phyloP scores from a whole-genome alignment of 176 grass and related monocot genomes.

The Cymbopogon citratus region DNA sequence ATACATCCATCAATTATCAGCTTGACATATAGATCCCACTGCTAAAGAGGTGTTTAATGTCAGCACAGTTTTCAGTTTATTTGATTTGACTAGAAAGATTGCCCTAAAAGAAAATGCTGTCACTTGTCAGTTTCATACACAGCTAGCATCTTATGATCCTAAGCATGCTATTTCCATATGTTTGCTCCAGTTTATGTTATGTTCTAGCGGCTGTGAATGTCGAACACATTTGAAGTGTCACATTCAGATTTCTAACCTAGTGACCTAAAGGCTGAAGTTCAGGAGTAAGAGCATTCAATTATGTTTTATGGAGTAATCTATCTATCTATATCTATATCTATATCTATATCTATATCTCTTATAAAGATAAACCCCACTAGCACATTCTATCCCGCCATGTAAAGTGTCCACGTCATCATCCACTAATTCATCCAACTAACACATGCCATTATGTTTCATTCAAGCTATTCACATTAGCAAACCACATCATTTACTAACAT shows the following conservation, averaged over 20 bases:
- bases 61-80: not conserved
- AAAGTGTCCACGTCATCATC: no score
- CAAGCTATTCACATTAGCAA: no score
- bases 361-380: no score
- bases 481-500: no score
- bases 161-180: not conserved
- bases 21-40: not conserved
- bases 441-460: no score
- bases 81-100: not conserved
- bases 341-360: no score
- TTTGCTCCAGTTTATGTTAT: not conserved
- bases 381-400: no score
- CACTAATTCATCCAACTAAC: no score
- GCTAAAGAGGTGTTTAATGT: conserved; percentile 5
- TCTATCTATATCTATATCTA: no score
- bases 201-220: not conserved
- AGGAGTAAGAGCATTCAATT: not conserved
- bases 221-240: not conserved
- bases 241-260: not conserved
- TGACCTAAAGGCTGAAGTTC: not conserved
- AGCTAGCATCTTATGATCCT: not conserved
- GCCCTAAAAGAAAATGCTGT: not conserved
- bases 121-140: not conserved
- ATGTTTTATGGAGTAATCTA: conserved; percentile 3
- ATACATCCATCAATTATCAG: not conserved